Percentiles rank a stretch among this genome's conserved stretches.
phyloP scores from a whole-genome alignment of 768 basidiomycete genomes.

The Melanogaster broomeanus region DNA sequence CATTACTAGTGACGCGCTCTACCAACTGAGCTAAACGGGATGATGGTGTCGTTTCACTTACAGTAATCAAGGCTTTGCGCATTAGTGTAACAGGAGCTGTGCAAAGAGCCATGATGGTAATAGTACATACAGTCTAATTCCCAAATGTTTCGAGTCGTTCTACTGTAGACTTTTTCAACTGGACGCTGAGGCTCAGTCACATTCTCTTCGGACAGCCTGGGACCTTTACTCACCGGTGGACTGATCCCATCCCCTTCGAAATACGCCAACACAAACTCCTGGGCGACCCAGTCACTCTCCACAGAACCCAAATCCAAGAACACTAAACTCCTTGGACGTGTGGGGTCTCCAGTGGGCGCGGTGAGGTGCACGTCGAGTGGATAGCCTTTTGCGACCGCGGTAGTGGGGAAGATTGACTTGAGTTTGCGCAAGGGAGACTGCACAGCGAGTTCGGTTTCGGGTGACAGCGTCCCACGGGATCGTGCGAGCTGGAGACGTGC shows the following conservation, averaged over 20 bases:
- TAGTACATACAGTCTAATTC: slow-evolving; percentile 9
- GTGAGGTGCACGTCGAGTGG: slow-evolving; percentile 71
- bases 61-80: background rate
- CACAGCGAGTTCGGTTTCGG: slow-evolving; percentile 57
- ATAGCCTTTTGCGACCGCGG: slow-evolving; percentile 63
- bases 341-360: slow-evolving; percentile 47
- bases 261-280: slow-evolving; percentile 72
- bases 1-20: slow-evolving; percentile 75
- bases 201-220: background rate
- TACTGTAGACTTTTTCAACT: slow-evolving; percentile 31
- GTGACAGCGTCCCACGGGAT: slow-evolving; percentile 52
- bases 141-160: slow-evolving; percentile 24
- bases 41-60: background rate
- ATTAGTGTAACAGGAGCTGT: too few relatives aligned
- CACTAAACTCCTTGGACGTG: slow-evolving; percentile 54
- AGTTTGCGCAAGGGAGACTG: slow-evolving; percentile 69
- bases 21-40: slow-evolving; percentile 46
- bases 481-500: slow-evolving; percentile 54
- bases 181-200: background rate
- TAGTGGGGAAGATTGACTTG: slow-evolving; percentile 75
- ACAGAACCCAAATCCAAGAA: slow-evolving; percentile 75
- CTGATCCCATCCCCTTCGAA: slow-evolving; percentile 73
- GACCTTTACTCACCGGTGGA: slow-evolving; percentile 55
- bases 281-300: slow-evolving; percentile 74
- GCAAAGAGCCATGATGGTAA: too few relatives aligned